Base-by-base conservation (phyloP, 108 stramenopile genomes). In the Poteriospumella lacustris region DNA sequence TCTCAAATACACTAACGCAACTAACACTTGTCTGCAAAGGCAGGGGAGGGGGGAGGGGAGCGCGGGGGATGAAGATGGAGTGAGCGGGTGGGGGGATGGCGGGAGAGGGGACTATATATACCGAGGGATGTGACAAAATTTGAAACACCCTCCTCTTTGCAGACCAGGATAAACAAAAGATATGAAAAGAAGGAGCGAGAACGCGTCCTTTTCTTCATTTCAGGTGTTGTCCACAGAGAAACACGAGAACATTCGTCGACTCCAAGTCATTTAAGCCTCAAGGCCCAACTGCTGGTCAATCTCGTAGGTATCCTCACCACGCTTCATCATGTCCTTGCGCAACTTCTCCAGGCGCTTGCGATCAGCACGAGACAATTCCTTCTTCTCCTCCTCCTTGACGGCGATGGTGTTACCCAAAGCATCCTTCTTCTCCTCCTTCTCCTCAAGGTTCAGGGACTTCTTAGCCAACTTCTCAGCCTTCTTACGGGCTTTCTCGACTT, bases 341-440 rank as follows among this genome's bases (percentile, higher is more conserved):
- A 90, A 91, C 92, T 99, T 99, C 52, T 93, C 79, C 75, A 96
- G 44, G 31, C 79, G 82, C 91, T 99, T 99, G 89, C 96, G 93
- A 80, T 99, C 97, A 91, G 95, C 95, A 92, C 95, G 94, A 31
- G 93, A 93, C 31, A 99, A 88, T 79, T 94, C 95, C 91, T 96
- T 96, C 91, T 96, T 94, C 58, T 88, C 90, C 70, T 79, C 52
- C 52, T 38, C 76, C 86, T 95, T 92, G 59, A 97, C 85, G 83
- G 94, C 93, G 42, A 93, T 86, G 72, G 94, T 95, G 87, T 99
- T 99, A 59, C 97, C 97, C 38, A 93, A 92, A 67, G 96, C 96
- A 87, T 99, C 97, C 24, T 93, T 96, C 82, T 96, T 89, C 77
- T 96, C 97, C 76, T 93, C 94, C 28, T 93, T 88, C 85, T 91